These are phyloP conservation scores for Hordeum pubiflorum DNA, from an alignment of 202 grass and related monocot species.

Conservation along the genomic window DNA sequence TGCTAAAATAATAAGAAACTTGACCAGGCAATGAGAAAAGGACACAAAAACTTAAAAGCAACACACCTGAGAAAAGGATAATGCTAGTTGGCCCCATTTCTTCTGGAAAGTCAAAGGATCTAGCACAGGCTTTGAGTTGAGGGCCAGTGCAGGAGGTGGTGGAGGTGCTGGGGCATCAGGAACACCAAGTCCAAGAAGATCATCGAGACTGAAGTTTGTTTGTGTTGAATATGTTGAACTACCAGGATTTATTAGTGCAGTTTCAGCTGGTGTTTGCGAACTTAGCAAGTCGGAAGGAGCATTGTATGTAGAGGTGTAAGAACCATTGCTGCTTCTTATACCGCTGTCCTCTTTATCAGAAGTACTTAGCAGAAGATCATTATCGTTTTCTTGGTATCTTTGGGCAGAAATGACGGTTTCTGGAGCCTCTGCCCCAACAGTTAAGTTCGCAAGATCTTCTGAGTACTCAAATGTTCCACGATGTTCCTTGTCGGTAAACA, in stretches of 20 bases:
- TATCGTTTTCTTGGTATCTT: conserved; percentile 96
- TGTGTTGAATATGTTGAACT: conserved; percentile 35
- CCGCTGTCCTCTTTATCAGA: conserved; percentile 88
- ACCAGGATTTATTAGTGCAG: conserved; percentile 37
- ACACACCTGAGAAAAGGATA: conserved; percentile 75
- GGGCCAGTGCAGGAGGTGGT: conserved; percentile 46
- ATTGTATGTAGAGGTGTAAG: conserved; percentile 68
- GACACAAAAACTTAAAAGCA: conserved; percentile 9
- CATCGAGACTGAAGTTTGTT: conserved; percentile 67
- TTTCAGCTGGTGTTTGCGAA: conserved; percentile 47
- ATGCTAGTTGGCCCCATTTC: conserved; percentile 82
- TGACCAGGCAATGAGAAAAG: neutral
- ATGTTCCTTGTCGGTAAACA: conserved; percentile 98
- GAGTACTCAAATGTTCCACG: conserved; percentile 93
- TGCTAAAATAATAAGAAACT: neutral
- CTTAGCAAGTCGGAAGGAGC: conserved; percentile 66
- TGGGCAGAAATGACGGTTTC: conserved; percentile 71
- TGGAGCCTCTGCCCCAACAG: conserved; percentile 49
- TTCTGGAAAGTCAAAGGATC: conserved; percentile 87
- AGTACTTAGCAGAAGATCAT: conserved; percentile 91
- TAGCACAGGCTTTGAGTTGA: conserved; percentile 72
- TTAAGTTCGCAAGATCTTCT: conserved; percentile 71
- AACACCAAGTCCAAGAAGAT: conserved; percentile 78
- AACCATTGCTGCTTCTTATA: conserved; percentile 46
- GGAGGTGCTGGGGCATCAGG: conserved; percentile 34